Evolutionary conservation across 2,329 filamentous ascomycete genomes (phyloP).

Genomic region (Alternaria triticimaculans): DNA sequence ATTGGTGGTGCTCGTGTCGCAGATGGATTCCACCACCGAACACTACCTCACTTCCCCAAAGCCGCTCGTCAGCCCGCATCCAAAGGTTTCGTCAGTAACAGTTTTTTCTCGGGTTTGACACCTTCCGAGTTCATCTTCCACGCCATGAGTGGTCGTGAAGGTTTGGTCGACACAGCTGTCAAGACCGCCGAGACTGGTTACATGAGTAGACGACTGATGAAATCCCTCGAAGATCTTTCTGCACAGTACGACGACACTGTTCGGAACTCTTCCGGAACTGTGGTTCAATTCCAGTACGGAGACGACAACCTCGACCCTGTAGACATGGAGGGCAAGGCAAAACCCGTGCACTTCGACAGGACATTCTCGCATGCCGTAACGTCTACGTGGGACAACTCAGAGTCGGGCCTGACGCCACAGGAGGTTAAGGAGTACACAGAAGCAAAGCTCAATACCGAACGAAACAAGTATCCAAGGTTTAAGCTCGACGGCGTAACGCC

Average conservation of each 20-base stretch:
- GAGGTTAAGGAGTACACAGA: conserved; percentile 75
- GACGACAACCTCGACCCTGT: conserved; percentile 95
- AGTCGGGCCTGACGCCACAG: conserved; percentile 73
- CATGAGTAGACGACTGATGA: conserved; percentile 98
- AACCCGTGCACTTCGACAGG: conserved; percentile 88
- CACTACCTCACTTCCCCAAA: conserved; percentile 92
- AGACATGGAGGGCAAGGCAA: conserved; percentile 94
- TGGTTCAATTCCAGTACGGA: conserved; percentile 97
- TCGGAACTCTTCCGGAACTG: conserved; percentile 82
- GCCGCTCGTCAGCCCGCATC: conserved; percentile 89
- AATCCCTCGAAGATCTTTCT: conserved; percentile 92
- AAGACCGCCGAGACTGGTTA: conserved; percentile 99
- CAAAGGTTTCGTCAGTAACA: conserved; percentile 96
- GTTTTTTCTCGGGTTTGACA: conserved; percentile 90
- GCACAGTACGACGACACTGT: conserved; percentile 95
- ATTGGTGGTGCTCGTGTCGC: conserved; percentile 91
- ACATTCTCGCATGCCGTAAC: conserved; percentile 83
- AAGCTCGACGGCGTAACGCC: conserved; percentile 46
- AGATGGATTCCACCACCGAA: conserved; percentile 96
- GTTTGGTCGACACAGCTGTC: conserved; percentile 96
- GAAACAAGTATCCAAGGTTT: conserved; percentile 58
- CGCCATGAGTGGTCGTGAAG: conserved; percentile 97
- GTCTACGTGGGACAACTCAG: conserved; percentile 79
- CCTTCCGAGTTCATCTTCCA: conserved; percentile 97
- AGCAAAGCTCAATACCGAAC: conserved; percentile 71